Conservation (phyloP, 192 early-diverging fungal genomes). For the Coemansia biformis region DNA sequence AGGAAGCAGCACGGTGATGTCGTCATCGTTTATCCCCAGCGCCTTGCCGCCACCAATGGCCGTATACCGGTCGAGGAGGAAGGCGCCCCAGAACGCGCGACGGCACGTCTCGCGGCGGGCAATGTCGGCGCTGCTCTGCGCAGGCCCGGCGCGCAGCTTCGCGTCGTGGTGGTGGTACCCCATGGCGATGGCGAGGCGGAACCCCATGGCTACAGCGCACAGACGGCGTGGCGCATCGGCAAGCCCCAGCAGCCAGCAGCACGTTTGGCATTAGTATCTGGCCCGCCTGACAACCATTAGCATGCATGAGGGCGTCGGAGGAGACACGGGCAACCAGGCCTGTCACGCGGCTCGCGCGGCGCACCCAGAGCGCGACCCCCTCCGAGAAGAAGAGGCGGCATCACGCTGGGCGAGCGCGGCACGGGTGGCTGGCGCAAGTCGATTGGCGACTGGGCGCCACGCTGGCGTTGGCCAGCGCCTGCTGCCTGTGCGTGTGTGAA, state of each 20-base stretch:
- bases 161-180: constrained; percentile 48
- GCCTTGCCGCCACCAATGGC: constrained; percentile 49
- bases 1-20: constrained; percentile 42
- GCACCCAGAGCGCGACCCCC: not conserved
- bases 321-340: too few relatives aligned
- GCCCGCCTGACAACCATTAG: too few relatives aligned
- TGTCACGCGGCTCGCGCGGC: too few relatives aligned
- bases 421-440: not conserved
- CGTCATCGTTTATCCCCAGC: constrained; percentile 48
- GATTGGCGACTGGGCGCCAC: constrained; percentile 22
- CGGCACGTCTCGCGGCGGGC: constrained; percentile 38
- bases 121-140: constrained; percentile 37
- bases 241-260: constrained; percentile 2
- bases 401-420: not conserved
- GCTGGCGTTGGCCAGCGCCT: not conserved
- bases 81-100: constrained; percentile 49
- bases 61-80: constrained; percentile 43
- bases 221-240: not conserved
- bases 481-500: too few relatives aligned
- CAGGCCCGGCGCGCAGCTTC: constrained; percentile 34
- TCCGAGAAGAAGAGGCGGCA: not conserved
- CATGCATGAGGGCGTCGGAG: too few relatives aligned
- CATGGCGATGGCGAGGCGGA: constrained; percentile 50
- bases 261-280: not conserved
- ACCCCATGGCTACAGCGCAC: constrained; percentile 43